These are phyloP conservation scores for Aspergillus sp. DNA, from an alignment of 2,329 filamentous ascomycete species.

Conservation along the genomic window DNA sequence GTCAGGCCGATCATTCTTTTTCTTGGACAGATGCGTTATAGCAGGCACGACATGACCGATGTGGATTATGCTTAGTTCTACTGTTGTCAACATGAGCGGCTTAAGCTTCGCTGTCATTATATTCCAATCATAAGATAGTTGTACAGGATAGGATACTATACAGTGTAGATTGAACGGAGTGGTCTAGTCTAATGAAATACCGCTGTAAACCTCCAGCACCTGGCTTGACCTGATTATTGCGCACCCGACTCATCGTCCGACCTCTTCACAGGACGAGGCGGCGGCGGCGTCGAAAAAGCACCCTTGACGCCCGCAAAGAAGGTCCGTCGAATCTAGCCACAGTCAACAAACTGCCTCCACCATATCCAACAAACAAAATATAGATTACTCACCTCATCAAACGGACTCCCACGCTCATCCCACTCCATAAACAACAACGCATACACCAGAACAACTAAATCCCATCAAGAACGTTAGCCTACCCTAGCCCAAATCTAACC, in stretches of 20 bases:
- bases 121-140: not conserved
- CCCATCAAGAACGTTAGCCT: slow-evolving; percentile 13
- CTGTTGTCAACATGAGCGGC: not conserved
- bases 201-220: no score
- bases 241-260: slow-evolving; percentile 19
- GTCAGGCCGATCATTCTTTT: slow-evolving; percentile 17
- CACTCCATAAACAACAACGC: slow-evolving; percentile 49
- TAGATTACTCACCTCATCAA: slow-evolving; percentile 39
- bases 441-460: slow-evolving; percentile 45
- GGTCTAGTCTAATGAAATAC: no score
- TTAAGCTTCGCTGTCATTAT: not conserved
- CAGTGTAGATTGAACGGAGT: not conserved
- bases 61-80: slow-evolving; percentile 17
- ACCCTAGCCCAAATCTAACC: no score
- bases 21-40: slow-evolving; percentile 16
- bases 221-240: not conserved
- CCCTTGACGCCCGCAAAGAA: slow-evolving; percentile 36
- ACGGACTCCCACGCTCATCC: slow-evolving; percentile 44
- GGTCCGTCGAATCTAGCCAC: slow-evolving; percentile 34
- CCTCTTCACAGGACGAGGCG: slow-evolving; percentile 29
- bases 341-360: slow-evolving; percentile 5
- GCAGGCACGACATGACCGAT: slow-evolving; percentile 14
- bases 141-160: not conserved
- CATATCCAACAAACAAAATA: not conserved
- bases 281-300: slow-evolving; percentile 37